Conservation (phyloP, 2,329 filamentous ascomycete species). For the Claviceps digitariae region DNA sequence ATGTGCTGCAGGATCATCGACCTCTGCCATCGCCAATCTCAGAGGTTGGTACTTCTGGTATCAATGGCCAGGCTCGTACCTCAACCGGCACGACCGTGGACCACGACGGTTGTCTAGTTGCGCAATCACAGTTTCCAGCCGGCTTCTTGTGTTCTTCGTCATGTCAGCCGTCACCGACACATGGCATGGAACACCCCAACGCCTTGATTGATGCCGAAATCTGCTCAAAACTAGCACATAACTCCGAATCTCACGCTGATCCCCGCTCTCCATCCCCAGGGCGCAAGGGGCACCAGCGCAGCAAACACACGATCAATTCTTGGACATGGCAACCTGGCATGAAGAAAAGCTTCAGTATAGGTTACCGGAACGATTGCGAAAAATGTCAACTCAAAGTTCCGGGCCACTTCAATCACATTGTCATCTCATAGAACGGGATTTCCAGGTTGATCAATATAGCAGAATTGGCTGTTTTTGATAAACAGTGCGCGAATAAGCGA, state of each 20-base stretch:
- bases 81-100: constrained; percentile 19
- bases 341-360: constrained; percentile 65
- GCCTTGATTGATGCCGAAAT: constrained; percentile 24
- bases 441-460: neutral
- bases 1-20: constrained; percentile 37
- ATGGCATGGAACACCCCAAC: constrained; percentile 27
- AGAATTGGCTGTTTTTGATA: neutral
- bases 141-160: constrained; percentile 11
- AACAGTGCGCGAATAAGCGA: neutral
- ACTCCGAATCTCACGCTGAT: constrained; percentile 21
- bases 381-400: constrained; percentile 64
- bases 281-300: constrained; percentile 42
- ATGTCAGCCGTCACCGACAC: constrained; percentile 14
- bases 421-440: constrained; percentile 39
- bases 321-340: constrained; percentile 49
- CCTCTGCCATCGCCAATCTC: constrained; percentile 47
- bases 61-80: constrained; percentile 18
- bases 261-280: constrained; percentile 32
- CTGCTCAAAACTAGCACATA: constrained; percentile 10
- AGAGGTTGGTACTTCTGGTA: constrained; percentile 36
- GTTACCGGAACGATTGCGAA: constrained; percentile 63
- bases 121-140: neutral
- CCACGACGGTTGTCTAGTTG: neutral
- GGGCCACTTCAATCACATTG: constrained; percentile 70
- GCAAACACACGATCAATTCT: constrained; percentile 44